Evolutionary conservation across 805 yeast genomes (phyloP).

Genomic region (Lachancea waltii): DNA sequence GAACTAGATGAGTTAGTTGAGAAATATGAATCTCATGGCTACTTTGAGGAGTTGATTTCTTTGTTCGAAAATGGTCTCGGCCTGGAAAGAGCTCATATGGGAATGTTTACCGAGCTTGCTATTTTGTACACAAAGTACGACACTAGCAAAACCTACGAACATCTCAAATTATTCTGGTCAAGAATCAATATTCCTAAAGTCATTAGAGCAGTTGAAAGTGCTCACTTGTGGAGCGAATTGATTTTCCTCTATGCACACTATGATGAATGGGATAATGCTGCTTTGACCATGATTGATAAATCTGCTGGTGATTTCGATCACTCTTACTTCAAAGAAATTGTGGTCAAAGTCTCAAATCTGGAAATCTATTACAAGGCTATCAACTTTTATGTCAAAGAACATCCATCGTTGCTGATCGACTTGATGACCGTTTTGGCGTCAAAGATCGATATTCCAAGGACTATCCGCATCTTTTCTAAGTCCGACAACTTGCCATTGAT

Average conservation of each 20-base stretch:
- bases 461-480: conserved; percentile 88
- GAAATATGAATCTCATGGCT: conserved; percentile 84
- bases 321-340: conserved; percentile 84
- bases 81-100: conserved; percentile 98
- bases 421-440: conserved; percentile 77
- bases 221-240: conserved; percentile 94
- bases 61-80: conserved; percentile 94
- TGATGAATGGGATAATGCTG: conserved; percentile 99
- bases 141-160: conserved; percentile 90
- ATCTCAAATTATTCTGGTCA: conserved; percentile 95
- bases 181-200: conserved; percentile 97
- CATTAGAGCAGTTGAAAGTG: conserved; percentile 83
- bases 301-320: conserved; percentile 92
- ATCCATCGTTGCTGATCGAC: conserved; percentile 86
- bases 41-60: conserved; percentile 84
- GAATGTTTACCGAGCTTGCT: conserved; percentile 97
- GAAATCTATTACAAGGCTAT: conserved; percentile 97
- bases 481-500: conserved; percentile 94
- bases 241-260: conserved; percentile 95
- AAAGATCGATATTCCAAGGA: conserved; percentile 89
- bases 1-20: conserved; percentile 85
- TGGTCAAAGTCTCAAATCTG: conserved; percentile 90
- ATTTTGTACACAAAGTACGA: conserved; percentile 82
- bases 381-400: conserved; percentile 86
- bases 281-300: conserved; percentile 91